Conservation (phyloP, 2,329 filamentous ascomycete genomes). For the Volutella citrinella region DNA sequence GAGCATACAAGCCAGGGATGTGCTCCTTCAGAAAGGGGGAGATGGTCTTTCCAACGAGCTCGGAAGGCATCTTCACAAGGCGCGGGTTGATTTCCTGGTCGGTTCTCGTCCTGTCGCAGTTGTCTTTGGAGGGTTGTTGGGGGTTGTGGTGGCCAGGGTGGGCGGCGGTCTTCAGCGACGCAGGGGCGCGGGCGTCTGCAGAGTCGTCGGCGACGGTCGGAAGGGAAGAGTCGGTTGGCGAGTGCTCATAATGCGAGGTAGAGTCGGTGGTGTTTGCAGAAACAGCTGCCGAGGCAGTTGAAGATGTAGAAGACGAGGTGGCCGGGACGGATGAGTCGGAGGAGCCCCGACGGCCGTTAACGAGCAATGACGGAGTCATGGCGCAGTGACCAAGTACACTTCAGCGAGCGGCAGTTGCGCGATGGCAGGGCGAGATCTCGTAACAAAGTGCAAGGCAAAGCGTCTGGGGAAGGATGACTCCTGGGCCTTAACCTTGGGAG, state of each 20-base stretch:
- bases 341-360: conserved; percentile 23
- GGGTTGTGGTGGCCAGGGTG: conserved; percentile 10
- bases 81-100: conserved; percentile 48
- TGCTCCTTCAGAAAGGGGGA: conserved; percentile 88
- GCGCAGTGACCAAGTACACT: conserved; percentile 20
- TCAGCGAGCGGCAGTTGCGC: conserved; percentile 22
- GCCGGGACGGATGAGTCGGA: no score
- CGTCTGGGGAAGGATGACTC: conserved; percentile 22
- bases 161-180: conserved; percentile 16
- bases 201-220: conserved; percentile 8
- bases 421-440: conserved; percentile 28
- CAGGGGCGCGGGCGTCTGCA: conserved; percentile 3
- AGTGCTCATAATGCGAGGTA: no score
- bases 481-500: no score
- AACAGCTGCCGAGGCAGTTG: conserved; percentile 11
- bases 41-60: conserved; percentile 73
- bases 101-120: conserved; percentile 50
- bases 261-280: conserved; percentile 12
- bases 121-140: conserved; percentile 35
- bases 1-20: conserved; percentile 85
- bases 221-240: conserved; percentile 8
- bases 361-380: conserved; percentile 23
- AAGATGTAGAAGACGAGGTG: no score
- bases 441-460: conserved; percentile 15
- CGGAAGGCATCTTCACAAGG: conserved; percentile 57